Percentiles rank a stretch among this genome's conserved stretches.
Evolutionary conservation across 108 stramenopile genomes (phyloP).

Genomic region (Pseudonitzschia pungens): DNA sequence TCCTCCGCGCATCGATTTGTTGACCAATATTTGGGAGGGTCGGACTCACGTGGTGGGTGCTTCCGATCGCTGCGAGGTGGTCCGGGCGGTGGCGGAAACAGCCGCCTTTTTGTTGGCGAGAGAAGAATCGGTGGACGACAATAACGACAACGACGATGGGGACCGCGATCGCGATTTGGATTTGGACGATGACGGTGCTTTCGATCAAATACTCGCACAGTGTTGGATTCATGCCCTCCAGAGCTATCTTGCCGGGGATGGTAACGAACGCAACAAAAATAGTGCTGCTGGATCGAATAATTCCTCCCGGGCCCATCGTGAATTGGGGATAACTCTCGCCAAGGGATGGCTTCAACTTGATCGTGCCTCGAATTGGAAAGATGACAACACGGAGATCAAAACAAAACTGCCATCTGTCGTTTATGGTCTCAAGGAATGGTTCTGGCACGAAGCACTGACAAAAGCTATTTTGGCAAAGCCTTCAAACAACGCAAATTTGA

Average conservation of each 20-base stretch:
- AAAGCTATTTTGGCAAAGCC: not conserved
- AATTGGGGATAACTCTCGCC: conserved; percentile 20
- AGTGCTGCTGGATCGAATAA: too few relatives aligned
- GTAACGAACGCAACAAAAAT: too few relatives aligned
- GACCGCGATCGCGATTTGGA: not conserved
- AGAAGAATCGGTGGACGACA: not conserved
- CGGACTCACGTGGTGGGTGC: conserved; percentile 41
- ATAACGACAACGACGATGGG: not conserved
- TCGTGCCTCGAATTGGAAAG: conserved; percentile 11
- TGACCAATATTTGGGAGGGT: conserved; percentile 65
- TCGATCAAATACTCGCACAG: conserved; percentile 30
- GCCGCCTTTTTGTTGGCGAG: conserved; percentile 61
- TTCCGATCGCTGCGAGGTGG: conserved; percentile 51
- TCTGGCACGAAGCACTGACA: conserved; percentile 37
- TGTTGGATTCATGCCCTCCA: conserved; percentile 29
- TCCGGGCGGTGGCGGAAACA: conserved; percentile 67
- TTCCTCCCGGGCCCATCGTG: not conserved
- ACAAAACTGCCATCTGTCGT: conserved; percentile 17
- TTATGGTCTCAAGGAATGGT: conserved; percentile 32
- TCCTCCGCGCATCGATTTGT: conserved; percentile 16
- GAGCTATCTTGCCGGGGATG: conserved; percentile 12
- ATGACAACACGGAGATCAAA: not conserved
- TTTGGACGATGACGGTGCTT: conserved; percentile 7
- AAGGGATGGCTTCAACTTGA: conserved; percentile 29
- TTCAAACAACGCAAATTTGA: not conserved